Conservation (phyloP, 768 basidiomycete genomes). For the Porphyrellus cyaneotinctus region DNA sequence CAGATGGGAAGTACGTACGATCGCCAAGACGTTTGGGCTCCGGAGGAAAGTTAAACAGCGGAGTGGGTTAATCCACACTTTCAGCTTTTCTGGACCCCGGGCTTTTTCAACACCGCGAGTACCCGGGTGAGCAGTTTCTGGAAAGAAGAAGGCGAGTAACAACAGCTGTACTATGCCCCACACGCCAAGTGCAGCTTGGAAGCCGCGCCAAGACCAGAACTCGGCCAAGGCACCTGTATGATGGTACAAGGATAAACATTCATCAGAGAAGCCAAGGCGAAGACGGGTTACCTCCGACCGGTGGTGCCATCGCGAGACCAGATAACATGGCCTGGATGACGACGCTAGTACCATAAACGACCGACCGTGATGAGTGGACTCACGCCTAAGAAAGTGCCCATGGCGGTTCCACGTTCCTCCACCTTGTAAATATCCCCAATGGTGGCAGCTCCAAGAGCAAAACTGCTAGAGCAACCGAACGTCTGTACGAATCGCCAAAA, state of each 20-base stretch:
- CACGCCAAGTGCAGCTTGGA: constrained; percentile 46
- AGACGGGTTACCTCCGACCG: constrained; percentile 46
- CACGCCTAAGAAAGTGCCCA: constrained; percentile 57
- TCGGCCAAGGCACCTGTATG: constrained; percentile 45
- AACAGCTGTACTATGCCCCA: constrained; percentile 39
- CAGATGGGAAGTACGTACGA: constrained; percentile 38
- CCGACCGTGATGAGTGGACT: constrained; percentile 3
- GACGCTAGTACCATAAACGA: not conserved
- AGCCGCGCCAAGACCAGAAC: constrained; percentile 63
- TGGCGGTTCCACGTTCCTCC: constrained; percentile 57
- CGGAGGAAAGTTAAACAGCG: constrained; percentile 46
- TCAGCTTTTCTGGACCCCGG: constrained; percentile 17
- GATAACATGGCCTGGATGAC: constrained; percentile 41
- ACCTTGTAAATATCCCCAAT: constrained; percentile 65
- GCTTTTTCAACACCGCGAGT: constrained; percentile 50
- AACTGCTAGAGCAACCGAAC: constrained; percentile 54
- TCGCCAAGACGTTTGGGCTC: constrained; percentile 54
- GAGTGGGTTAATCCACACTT: constrained; percentile 59
- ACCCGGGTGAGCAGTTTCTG: constrained; percentile 66
- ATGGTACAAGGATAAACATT: not conserved
- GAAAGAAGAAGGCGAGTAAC: constrained; percentile 45
- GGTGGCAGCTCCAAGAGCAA: constrained; percentile 54
- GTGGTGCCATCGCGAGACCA: constrained; percentile 59
- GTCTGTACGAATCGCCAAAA: constrained; percentile 64
- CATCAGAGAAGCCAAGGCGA: not conserved